phyloP scores from a whole-genome alignment of 441 rosid species.

The Codiaeum variegatum region DNA sequence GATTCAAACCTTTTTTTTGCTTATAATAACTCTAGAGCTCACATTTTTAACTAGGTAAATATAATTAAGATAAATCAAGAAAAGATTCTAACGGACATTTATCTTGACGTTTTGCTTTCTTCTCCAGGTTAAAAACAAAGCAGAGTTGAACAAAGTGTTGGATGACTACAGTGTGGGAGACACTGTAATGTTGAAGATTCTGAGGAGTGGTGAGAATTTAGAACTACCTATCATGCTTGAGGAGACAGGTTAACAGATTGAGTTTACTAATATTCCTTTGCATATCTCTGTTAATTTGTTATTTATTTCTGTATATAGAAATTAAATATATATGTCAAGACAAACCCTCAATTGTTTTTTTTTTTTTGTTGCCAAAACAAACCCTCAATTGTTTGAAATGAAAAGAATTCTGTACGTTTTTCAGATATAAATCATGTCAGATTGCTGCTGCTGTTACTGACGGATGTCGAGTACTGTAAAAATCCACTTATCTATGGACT shows the following conservation, averaged over 20 bases:
- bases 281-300: not conserved
- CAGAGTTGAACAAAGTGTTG: constrained; percentile 60
- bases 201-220: constrained; percentile 58
- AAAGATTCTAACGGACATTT: not conserved
- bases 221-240: constrained; percentile 61
- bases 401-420: not conserved
- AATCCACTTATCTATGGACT: too few species aligned
- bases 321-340: too few species aligned
- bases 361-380: too few species aligned
- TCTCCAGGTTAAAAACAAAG: constrained; percentile 77
- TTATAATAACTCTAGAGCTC: not conserved
- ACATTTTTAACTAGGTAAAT: not conserved
- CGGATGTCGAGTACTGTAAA: too few species aligned
- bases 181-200: constrained; percentile 54
- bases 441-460: not conserved
- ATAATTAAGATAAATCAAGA: too few species aligned
- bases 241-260: constrained; percentile 50
- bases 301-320: not conserved
- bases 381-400: not conserved
- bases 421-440: not conserved
- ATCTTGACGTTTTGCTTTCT: not conserved
- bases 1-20: not conserved
- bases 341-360: not conserved
- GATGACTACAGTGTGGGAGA: constrained; percentile 84
- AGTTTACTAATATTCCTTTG: not conserved